Conservation (phyloP, 2,329 filamentous ascomycete genomes). For the Curvularia verruculosa region DNA sequence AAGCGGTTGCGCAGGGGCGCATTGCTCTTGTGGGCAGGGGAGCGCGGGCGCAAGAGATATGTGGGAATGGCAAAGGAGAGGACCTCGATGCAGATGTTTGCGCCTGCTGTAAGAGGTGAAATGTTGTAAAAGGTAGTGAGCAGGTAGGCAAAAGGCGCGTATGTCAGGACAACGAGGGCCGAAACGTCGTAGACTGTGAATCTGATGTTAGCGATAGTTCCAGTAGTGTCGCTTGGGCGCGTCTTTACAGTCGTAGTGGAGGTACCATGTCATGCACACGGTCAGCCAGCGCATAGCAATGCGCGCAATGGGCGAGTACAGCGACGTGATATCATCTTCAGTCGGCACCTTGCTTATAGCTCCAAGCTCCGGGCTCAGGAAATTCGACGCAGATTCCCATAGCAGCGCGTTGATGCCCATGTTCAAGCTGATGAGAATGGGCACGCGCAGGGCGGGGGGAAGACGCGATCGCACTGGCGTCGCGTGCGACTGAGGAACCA, state of each 20-base stretch:
- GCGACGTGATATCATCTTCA: slow-evolving; percentile 64
- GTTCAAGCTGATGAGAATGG: slow-evolving; percentile 57
- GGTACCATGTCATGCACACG: slow-evolving; percentile 74
- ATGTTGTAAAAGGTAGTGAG: slow-evolving; percentile 79
- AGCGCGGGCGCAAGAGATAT: slow-evolving; percentile 71
- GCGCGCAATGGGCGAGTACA: slow-evolving; percentile 56
- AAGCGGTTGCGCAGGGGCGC: slow-evolving; percentile 52
- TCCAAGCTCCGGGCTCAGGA: slow-evolving; percentile 70
- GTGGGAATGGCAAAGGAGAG: slow-evolving; percentile 75
- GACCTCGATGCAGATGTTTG: slow-evolving; percentile 71
- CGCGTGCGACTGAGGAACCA: slow-evolving; percentile 32
- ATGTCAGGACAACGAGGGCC: slow-evolving; percentile 65
- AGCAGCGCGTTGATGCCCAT: slow-evolving; percentile 68
- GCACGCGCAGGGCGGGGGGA: slow-evolving; percentile 48
- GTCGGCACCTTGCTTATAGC: slow-evolving; percentile 66
- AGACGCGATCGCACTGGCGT: slow-evolving; percentile 40
- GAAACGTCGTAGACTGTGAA: slow-evolving; percentile 49
- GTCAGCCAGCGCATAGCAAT: slow-evolving; percentile 67
- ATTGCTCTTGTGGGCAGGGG: slow-evolving; percentile 66
- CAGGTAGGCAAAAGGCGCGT: slow-evolving; percentile 77
- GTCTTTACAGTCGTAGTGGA: slow-evolving; percentile 71
- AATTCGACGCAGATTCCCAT: slow-evolving; percentile 66
- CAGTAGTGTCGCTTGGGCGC: not conserved
- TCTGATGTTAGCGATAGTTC: slow-evolving; percentile 10
- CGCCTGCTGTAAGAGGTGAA: slow-evolving; percentile 63